Percentiles rank a stretch among this genome's conserved stretches.
phyloP scores from a whole-genome alignment of 225 moss, liverwort and hornwort species.

The Marchantia paleacea region DNA sequence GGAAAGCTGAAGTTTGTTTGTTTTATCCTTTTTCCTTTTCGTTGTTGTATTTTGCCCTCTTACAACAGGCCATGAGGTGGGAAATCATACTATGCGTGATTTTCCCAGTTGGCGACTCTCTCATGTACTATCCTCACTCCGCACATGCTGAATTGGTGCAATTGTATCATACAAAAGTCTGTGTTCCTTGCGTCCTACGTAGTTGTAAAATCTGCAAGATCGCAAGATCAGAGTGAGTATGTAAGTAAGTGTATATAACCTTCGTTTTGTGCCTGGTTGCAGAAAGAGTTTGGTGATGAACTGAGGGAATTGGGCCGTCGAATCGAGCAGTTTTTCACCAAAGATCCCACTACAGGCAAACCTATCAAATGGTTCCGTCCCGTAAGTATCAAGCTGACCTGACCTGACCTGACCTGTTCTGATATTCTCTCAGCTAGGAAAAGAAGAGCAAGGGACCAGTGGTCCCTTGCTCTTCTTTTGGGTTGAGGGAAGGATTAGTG shows the following conservation, averaged over 20 bases:
- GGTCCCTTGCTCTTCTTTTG: no score
- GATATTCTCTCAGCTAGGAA: background rate
- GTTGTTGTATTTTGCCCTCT: no score
- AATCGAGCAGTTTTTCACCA: slow-evolving; percentile 32
- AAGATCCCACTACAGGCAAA: slow-evolving; percentile 40
- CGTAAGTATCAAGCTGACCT: slow-evolving; percentile 27
- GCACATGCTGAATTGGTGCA: background rate
- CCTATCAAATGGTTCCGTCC: slow-evolving; percentile 63
- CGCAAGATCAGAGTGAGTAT: no score
- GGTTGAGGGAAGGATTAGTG: background rate
- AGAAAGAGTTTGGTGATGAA: slow-evolving; percentile 50
- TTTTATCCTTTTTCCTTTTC: no score
- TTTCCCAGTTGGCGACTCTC: slow-evolving; percentile 61
- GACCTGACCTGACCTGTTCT: background rate
- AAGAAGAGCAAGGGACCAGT: no score
- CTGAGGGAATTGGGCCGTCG: slow-evolving; percentile 39
- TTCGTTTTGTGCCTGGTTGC: slow-evolving; percentile 6
- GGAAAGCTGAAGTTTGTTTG: no score
- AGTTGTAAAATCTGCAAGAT: no score
- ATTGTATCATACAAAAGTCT: no score
- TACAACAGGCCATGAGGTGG: slow-evolving; percentile 61
- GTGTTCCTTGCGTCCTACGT: no score
- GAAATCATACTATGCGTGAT: slow-evolving; percentile 64
- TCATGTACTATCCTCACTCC: slow-evolving; percentile 31
- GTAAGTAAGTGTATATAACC: background rate